Evolutionary conservation across 2,329 filamentous ascomycete genomes (phyloP), one percentile per base, ranked within the genome.

Genomic region (Sporothrix curviconia): DNA sequence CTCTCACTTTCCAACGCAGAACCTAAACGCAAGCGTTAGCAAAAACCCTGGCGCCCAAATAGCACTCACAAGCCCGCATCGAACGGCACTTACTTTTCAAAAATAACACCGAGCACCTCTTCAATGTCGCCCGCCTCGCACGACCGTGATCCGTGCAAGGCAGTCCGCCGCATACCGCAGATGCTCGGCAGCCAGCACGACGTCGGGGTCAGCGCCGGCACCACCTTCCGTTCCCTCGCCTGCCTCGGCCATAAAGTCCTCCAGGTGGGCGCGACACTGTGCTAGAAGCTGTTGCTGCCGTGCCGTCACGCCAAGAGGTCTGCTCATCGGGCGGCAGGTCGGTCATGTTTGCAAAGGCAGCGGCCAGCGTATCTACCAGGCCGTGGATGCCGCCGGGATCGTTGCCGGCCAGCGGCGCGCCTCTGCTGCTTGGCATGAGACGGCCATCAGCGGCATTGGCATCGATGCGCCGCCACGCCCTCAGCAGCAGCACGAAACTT

Each of bases 31-130:
- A 34, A 14, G 2, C 46, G 58, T 57, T 39, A 57, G 51, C 34
- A 55, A 37, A n/a, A 8, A 40, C n/a, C n/a, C n/a, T n/a, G n/a
- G n/a, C n/a, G n/a, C n/a, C n/a, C n/a, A n/a, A n/a, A n/a, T n/a
- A n/a, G n/a, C 44, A 8, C 1, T 17, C 12, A 19, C 6, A 24
- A 36, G 28, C 9, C 12, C 37, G 40, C 47, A 40, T 28, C 8
- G 12, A 34, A 11, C 42, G 40, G 36, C 7, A 82, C 83, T 78
- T 75, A 95, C 89, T 95, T 97, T 71, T 97, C 92, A 74, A 99
- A 99, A 4, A 99, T 92, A 22, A 99, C 92, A 0, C 94, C 94
- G 44, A 99, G 74, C 7, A 99, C 90, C 68, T 97, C 94, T 69
- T 99, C 92, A 15, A 97, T 90, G 71, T 97, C 92, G 2, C 91